These are phyloP conservation scores for Ceratocystis alfenasii DNA, from an alignment of 2,329 filamentous ascomycete species.

Conservation along the genomic window DNA sequence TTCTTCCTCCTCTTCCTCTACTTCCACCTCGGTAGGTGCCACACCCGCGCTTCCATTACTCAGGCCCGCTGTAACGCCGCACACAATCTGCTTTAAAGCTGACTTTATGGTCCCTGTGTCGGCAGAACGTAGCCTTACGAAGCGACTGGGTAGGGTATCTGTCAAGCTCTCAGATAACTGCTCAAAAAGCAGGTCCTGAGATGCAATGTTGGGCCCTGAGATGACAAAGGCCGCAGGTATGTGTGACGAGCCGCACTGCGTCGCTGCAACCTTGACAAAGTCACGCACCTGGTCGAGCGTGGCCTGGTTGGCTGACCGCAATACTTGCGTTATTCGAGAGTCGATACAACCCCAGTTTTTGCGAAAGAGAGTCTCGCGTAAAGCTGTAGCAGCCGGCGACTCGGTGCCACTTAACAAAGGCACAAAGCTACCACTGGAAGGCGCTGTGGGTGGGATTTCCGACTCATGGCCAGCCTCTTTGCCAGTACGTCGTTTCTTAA, in stretches of 20 bases:
- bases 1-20: conserved; percentile 13
- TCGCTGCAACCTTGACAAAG: conserved; percentile 36
- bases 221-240: conserved; percentile 62
- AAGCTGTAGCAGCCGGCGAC: conserved; percentile 34
- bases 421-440: conserved; percentile 32
- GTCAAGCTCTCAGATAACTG: conserved; percentile 51
- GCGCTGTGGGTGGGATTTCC: not conserved
- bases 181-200: conserved; percentile 60
- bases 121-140: conserved; percentile 56
- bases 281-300: conserved; percentile 46
- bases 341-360: conserved; percentile 54
- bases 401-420: conserved; percentile 46
- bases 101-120: conserved; percentile 65
- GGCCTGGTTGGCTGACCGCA: conserved; percentile 48
- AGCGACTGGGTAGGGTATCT: conserved; percentile 38
- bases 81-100: conserved; percentile 58
- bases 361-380: conserved; percentile 50
- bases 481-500: conserved; percentile 47
- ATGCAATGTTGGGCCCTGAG: conserved; percentile 66
- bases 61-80: conserved; percentile 42
- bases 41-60: conserved; percentile 25
- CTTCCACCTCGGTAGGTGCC: conserved; percentile 39
- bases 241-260: conserved; percentile 6
- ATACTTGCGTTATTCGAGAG: conserved; percentile 46
- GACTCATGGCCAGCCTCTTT: conserved; percentile 28